Conservation (phyloP, 2,329 filamentous ascomycete genomes). For the Pseudogymnoascus sp. region DNA sequence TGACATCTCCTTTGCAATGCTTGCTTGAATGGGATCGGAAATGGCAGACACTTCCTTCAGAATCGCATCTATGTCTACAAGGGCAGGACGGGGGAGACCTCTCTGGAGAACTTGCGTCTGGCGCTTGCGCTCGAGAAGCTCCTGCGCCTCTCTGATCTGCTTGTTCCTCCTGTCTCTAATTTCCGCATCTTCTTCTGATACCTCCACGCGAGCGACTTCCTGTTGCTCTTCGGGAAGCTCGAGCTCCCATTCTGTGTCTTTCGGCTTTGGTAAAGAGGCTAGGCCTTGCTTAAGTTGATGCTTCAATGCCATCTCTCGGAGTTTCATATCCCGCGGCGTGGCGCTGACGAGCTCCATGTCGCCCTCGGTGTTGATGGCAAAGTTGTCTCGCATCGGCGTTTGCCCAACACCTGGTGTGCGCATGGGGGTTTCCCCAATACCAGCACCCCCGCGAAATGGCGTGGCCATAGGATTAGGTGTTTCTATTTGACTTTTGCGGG, state of each 20-base stretch:
- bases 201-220: constrained; percentile 46
- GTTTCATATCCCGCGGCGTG: constrained; percentile 68
- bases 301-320: constrained; percentile 61
- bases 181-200: constrained; percentile 53
- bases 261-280: constrained; percentile 81
- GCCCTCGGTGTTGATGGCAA: constrained; percentile 69
- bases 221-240: constrained; percentile 78
- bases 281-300: constrained; percentile 64
- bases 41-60: constrained; percentile 54
- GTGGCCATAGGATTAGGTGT: constrained; percentile 96
- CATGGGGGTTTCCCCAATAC: constrained; percentile 58
- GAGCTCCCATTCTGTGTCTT: constrained; percentile 89
- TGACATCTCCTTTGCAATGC: constrained; percentile 71
- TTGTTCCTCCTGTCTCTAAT: constrained; percentile 73
- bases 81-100: constrained; percentile 66
- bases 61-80: constrained; percentile 63
- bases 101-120: constrained; percentile 89
- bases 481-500: constrained; percentile 70
- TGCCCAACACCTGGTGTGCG: constrained; percentile 58
- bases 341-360: constrained; percentile 60
- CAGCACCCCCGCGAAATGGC: constrained; percentile 60
- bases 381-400: constrained; percentile 78
- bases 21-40: constrained; percentile 54
- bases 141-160: constrained; percentile 62
- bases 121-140: constrained; percentile 64